These are phyloP conservation scores for Hibiscus syriacus DNA, from an alignment of 345 rosid species.

Conservation along the genomic window DNA sequence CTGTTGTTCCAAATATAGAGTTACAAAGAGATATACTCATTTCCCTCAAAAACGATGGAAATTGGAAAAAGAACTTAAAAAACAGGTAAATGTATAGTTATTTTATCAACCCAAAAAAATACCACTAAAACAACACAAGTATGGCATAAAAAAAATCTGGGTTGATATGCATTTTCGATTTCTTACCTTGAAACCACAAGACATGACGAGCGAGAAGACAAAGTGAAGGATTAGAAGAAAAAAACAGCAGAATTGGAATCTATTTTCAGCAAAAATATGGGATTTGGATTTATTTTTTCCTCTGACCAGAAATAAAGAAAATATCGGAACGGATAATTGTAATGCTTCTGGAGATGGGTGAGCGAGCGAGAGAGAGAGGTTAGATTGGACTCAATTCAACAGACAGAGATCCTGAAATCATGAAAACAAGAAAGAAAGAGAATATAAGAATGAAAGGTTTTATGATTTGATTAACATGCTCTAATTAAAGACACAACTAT, in stretches of 20 bases:
- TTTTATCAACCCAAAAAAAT: not conserved
- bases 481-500: not conserved
- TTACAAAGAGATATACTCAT: not conserved
- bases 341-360: not conserved
- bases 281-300: not conserved
- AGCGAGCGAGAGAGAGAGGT: too few relatives aligned
- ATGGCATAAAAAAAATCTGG: not conserved
- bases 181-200: constrained; percentile 11
- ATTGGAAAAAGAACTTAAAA: not conserved
- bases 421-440: not conserved
- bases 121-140: not conserved
- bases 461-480: constrained; percentile 1
- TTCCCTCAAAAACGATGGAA: not conserved
- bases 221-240: too few relatives aligned
- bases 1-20: not conserved
- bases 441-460: not conserved
- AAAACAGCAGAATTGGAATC: too few relatives aligned
- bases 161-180: not conserved
- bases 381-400: not conserved
- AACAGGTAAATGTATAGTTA: not conserved
- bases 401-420: not conserved
- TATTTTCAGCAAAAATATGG: not conserved
- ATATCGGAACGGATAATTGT: not conserved
- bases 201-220: not conserved
- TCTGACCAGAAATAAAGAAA: not conserved